Base-by-base conservation (phyloP, 163 green algal species). In the Prototheca cutis region DNA sequence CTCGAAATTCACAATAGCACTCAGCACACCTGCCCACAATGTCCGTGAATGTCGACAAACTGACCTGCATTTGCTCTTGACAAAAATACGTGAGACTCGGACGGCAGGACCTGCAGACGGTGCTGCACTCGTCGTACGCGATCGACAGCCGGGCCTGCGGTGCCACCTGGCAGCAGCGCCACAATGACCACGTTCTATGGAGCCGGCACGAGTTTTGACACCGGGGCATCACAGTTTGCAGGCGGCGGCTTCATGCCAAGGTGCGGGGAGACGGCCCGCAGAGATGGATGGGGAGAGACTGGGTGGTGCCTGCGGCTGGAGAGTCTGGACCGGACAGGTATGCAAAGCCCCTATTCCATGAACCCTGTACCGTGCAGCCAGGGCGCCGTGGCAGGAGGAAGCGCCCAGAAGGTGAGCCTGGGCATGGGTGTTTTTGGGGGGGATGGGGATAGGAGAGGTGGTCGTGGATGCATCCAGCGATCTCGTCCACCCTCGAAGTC, bases 221-320 rank as follows among this genome's bases (percentile, higher is more conserved):
- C 74, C 32, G 62, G 61, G 7, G 76, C 61, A n/a, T 72, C 51
- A 23, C 72, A 82, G 55, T 87, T 87, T 65, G 70, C 58, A 31
- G 80, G 80, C 13, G 72, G 63, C 42, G 80, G 80, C 39, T 87
- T 87, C 63, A 80, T 85, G 65, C 63, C 69, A 32, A 77, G 64
- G 74, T 79, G 24, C 51, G 67, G 33, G 23, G n/a, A n/a, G n/a
- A n/a, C n/a, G n/a, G n/a, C n/a, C n/a, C n/a, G n/a, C n/a, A n/a
- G n/a, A n/a, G n/a, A n/a, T n/a, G n/a, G n/a, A n/a, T n/a, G n/a
- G n/a, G n/a, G n/a, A n/a, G n/a, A n/a, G n/a, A n/a, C n/a, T 45
- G 49, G 8, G n/a, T 39, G n/a, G 25, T 34, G 7, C 5, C 7
- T 24, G 49, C 4, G 49, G 49, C 6, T 5, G 49, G 36, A 13